Base-by-base conservation (phyloP, 2,329 filamentous ascomycete species). In the Venturia aucupariae region DNA sequence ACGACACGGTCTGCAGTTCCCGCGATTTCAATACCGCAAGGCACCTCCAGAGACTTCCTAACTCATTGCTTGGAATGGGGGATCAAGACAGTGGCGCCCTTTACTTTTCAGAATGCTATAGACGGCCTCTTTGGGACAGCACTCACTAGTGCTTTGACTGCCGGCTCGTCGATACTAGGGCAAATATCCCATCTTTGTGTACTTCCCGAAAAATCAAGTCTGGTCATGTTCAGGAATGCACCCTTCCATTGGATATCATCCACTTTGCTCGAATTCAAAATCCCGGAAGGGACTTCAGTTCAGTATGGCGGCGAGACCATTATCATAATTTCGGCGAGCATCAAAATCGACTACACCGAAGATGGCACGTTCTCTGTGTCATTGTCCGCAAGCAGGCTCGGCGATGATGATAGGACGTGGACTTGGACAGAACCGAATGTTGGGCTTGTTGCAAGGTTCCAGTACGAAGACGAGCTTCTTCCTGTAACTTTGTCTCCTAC, bases 51-150 rank as follows among this genome's bases (percentile, higher is more conserved):
- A 10, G 17, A 35, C 30, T 57, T 57, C 7, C 15, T n/a, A 35
- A 11, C 51, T 32, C 17, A 35, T 35, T 57, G 51, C 19, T 27
- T 15, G 5, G 51, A 57, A 35, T 57, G 51, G 51, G 51, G 11
- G 2, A 57, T 57, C 51, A 35, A 57, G 0, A 57, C 51, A 57
- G 17, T 30, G 8, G 5, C 30, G 17, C 51, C 51, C 17, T 35
- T 57, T 35, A 57, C 27, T 57, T 35, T 57, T 8, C 30, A 57
- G 51, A 57, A 57, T n/a, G 51, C 51, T 32, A 57, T 57, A 32
- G 51, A 57, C 7, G 30, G 51, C 13, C 51, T 57, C 11, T 57
- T 57, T 35, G 51, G 51, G 17, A 32, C n/a, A 22, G 51, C 51
- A 35, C 51, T 57, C 7, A 57, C 30, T 4, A 19, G 5, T n/a